Percentiles rank a stretch among this genome's conserved stretches.
phyloP scores from a whole-genome alignment of 2,329 filamentous ascomycete species.

The Aspergillus tubingensis region DNA sequence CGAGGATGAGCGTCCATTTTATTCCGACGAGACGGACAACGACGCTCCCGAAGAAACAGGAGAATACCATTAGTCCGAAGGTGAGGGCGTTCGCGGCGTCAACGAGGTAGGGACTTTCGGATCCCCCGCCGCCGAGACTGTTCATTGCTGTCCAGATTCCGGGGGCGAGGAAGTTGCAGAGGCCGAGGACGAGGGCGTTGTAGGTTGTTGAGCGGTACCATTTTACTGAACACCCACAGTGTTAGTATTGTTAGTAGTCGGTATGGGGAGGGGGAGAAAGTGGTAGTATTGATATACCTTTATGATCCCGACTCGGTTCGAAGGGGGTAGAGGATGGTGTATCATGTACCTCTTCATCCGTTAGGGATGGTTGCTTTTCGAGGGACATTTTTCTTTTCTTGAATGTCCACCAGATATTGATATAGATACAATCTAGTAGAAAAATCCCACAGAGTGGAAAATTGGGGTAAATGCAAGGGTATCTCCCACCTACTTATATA shows the following conservation, averaged over 20 bases:
- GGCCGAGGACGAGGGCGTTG: constrained; percentile 70
- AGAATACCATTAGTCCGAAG: constrained; percentile 72
- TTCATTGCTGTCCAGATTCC: constrained; percentile 77
- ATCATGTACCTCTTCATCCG: constrained; percentile 23
- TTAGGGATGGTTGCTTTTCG: constrained; percentile 20
- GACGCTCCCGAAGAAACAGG: constrained; percentile 65
- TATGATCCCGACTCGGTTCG: not conserved
- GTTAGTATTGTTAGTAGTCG: no score
- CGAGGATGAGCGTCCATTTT: constrained; percentile 69
- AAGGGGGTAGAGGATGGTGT: not conserved
- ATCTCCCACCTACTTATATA: no score
- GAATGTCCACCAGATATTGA: not conserved
- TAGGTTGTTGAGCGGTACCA: constrained; percentile 73
- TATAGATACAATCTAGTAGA: no score
- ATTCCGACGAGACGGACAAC: constrained; percentile 70
- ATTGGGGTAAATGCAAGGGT: not conserved
- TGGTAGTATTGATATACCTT: constrained; percentile 8
- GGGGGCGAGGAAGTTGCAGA: constrained; percentile 70
- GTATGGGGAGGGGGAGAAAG: not conserved
- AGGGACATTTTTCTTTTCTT: not conserved
- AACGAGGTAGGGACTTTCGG: constrained; percentile 65
- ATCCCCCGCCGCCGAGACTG: constrained; percentile 69
- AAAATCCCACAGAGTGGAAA: not conserved
- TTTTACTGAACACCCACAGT: constrained; percentile 40
- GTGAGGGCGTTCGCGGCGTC: constrained; percentile 72